Percentiles rank a stretch among this genome's conserved stretches.
Evolutionary conservation across 306 rosid genomes (phyloP).

Genomic region (Ammopiptanthus mongolicus): DNA sequence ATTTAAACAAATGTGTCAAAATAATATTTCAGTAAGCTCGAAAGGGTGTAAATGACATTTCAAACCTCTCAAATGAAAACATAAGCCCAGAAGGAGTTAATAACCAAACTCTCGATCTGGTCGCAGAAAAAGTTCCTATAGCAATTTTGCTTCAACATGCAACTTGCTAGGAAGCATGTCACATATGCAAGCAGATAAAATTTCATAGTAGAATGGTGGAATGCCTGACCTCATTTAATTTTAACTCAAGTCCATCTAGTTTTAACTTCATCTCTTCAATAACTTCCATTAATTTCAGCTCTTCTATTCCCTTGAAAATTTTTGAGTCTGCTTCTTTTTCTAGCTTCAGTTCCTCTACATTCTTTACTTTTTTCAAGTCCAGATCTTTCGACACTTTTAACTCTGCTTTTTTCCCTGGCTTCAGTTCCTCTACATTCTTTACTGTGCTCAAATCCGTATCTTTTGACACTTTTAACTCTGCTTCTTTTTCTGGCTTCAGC

Average conservation of each 20-base stretch:
- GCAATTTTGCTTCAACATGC: constrained; percentile 10
- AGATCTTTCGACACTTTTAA: background rate
- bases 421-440: constrained; percentile 18
- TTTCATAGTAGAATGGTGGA: background rate
- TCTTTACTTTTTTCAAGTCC: constrained; percentile 3
- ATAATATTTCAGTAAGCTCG: background rate
- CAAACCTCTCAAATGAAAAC: background rate
- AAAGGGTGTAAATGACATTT: background rate
- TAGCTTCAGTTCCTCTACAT: constrained; percentile 18
- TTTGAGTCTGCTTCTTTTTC: constrained; percentile 11
- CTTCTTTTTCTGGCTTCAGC: constrained; percentile 19
- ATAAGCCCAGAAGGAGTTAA: background rate
- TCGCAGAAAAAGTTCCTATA: background rate
- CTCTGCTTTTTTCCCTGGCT: constrained; percentile 18
- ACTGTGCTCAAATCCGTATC: constrained; percentile 19
- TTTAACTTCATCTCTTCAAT: constrained; percentile 74
- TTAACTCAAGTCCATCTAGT: constrained; percentile 61
- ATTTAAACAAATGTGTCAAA: background rate
- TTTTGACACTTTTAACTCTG: constrained; percentile 8
- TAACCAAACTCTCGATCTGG: constrained; percentile 11
- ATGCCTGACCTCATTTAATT: constrained; percentile 73
- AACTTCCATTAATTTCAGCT: constrained; percentile 51
- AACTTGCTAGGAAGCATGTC: constrained; percentile 1
- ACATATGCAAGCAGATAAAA: constrained; percentile 4
- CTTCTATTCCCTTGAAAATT: constrained; percentile 25